Base-by-base conservation (phyloP, 2,329 filamentous ascomycete genomes). In the Microthyrium microscopicum region DNA sequence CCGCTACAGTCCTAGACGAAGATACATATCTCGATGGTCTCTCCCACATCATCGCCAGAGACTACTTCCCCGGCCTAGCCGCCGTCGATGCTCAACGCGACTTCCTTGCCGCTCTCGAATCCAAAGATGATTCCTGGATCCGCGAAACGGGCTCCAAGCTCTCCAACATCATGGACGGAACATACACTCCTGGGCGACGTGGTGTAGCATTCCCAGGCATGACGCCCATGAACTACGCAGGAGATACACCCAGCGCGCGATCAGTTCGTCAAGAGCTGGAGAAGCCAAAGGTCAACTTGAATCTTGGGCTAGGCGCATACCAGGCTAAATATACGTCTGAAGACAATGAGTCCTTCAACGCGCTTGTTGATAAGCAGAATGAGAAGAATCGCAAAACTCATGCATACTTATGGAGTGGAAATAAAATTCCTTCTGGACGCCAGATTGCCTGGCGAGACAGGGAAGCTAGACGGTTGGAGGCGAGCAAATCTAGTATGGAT, bases 301-400 rank as follows among this genome's bases (percentile, higher is more conserved):
- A 76, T 44, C 73, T 95, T 62, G 84, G 77, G 39, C 66, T 98
- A 2, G 73, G 76, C 34, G 71, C 76, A 1, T 98, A 94, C 47
- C 89, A 98, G 50, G 69, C 79, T 3, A 87, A 81, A 44, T 95
- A 94, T 57, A 98, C 87, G 1, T 93, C 83, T 48, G 89, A 98
- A 54, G 89, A 98, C 52, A 95, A 95, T 49, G 89, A 94, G 51
- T 91, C 81, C 45, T 95, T 98, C 60, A 92, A 93, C 55, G 78
- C 77, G 45, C 64, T 98, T 2, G 62, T 95, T 19, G 89, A 98
- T 57, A 80, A 76, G 47, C 83, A 94, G 48, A 98, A 94, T 48
- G 67, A 75, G 40, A 87, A 84, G 52, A 71, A 68, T 32, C 76
- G 79, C 1, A 77, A 85, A 47, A 92, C 87, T 46, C 80, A 93